phyloP scores from a whole-genome alignment of 805 yeast genomes.

The Torulaspora maleeae region DNA sequence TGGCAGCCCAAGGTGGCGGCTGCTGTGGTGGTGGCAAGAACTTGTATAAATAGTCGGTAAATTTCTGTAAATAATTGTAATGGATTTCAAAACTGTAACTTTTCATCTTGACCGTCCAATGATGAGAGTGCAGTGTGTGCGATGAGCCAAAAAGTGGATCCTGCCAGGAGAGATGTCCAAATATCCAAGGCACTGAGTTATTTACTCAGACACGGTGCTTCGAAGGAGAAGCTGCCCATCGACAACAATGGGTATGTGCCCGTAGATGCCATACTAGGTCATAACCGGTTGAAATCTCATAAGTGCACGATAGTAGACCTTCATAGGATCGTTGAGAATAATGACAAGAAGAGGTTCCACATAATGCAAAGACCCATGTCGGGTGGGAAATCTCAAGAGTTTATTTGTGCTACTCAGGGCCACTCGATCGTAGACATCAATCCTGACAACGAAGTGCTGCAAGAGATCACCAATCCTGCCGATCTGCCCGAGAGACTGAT shows the following conservation, averaged over 20 bases:
- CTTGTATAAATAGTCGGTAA: slow-evolving; percentile 9
- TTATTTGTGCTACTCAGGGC: slow-evolving; percentile 90
- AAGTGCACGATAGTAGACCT: slow-evolving; percentile 56
- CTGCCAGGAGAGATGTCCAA: slow-evolving; percentile 41
- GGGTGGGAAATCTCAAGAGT: slow-evolving; percentile 26
- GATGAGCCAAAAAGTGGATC: slow-evolving; percentile 1
- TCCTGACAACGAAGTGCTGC: slow-evolving; percentile 41
- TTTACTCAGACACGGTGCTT: slow-evolving; percentile 82
- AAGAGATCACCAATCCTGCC: slow-evolving; percentile 33
- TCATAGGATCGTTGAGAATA: slow-evolving; percentile 52
- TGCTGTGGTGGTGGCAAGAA: slow-evolving; percentile 48
- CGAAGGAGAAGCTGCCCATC: slow-evolving; percentile 58
- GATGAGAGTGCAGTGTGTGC: background rate
- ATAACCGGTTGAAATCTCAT: slow-evolving; percentile 54
- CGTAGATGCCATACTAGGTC: slow-evolving; percentile 48
- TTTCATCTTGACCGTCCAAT: background rate
- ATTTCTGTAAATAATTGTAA: slow-evolving; percentile 1
- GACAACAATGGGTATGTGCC: slow-evolving; percentile 63
- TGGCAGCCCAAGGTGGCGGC: slow-evolving; percentile 51
- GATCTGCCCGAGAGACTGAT: slow-evolving; percentile 53
- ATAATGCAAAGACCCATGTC: slow-evolving; percentile 31
- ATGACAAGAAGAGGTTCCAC: slow-evolving; percentile 69
- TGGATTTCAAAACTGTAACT: background rate
- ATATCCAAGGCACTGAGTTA: slow-evolving; percentile 75
- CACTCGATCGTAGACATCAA: slow-evolving; percentile 56